Evolutionary conservation across 139 green algal species (phyloP).

Genomic region (Coelastrella sp.): DNA sequence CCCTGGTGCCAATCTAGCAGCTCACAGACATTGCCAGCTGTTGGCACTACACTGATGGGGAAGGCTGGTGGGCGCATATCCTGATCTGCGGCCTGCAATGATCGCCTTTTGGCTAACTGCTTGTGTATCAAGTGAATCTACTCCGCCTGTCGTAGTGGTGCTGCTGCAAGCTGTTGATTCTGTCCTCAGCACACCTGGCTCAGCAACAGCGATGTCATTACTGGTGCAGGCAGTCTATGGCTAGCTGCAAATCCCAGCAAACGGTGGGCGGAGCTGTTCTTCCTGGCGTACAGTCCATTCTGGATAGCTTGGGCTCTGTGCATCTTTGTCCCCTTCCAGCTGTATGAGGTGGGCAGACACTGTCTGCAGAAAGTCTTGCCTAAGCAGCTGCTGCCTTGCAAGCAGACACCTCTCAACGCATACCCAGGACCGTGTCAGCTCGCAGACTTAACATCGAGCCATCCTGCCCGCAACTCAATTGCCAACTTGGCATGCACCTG

Average conservation of each 20-base stretch:
- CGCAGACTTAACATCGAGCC: too few relatives aligned
- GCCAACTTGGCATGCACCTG: too few relatives aligned
- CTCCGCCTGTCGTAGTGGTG: neutral
- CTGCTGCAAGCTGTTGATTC: neutral
- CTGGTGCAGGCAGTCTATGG: conserved; percentile 64
- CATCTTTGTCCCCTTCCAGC: conserved; percentile 91
- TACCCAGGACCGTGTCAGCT: too few relatives aligned
- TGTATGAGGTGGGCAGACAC: conserved; percentile 87
- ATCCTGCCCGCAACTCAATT: too few relatives aligned
- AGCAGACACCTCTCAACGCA: too few relatives aligned
- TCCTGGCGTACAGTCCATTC: conserved; percentile 91
- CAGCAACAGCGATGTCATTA: too few relatives aligned
- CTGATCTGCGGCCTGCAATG: too few relatives aligned
- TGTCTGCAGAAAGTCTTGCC: neutral
- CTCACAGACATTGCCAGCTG: neutral
- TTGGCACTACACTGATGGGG: neutral
- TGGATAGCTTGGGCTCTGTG: conserved; percentile 94
- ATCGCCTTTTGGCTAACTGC: too few relatives aligned
- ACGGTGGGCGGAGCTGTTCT: conserved; percentile 93
- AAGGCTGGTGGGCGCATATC: neutral
- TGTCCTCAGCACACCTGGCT: neutral
- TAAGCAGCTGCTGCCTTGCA: too few relatives aligned
- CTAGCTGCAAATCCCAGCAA: conserved; percentile 88
- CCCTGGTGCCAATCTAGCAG: neutral
- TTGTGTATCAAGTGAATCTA: too few relatives aligned